Percentiles rank a stretch among this genome's conserved stretches.
Evolutionary conservation across 1,284 basidiomycete genomes (phyloP).

Genomic region (Porodaedalea pini): DNA sequence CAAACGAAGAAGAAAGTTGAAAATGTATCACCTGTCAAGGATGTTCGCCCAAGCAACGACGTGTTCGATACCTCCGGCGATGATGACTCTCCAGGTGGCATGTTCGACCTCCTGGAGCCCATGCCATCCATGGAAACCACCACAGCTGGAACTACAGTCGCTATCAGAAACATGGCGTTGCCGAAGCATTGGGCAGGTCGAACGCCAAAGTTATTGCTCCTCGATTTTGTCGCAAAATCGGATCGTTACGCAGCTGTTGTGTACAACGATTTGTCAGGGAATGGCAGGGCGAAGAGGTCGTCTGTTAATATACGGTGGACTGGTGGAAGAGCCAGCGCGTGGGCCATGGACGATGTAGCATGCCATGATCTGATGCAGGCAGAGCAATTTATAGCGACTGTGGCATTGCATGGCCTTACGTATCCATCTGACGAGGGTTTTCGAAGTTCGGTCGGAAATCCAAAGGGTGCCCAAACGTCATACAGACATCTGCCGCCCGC

Average conservation of each 20-base stretch:
- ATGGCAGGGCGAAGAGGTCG: constrained; percentile 69
- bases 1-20: neutral
- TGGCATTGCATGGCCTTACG: constrained; percentile 78
- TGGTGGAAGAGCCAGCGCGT: constrained; percentile 58
- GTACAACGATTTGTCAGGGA: constrained; percentile 63
- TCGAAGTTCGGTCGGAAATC: constrained; percentile 38
- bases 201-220: constrained; percentile 67
- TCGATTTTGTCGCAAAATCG: constrained; percentile 60
- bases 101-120: constrained; percentile 80
- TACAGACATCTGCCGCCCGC: constrained; percentile 69
- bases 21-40: neutral
- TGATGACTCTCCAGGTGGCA: constrained; percentile 52
- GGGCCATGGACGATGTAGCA: constrained; percentile 83
- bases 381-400: constrained; percentile 86
- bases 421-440: constrained; percentile 64
- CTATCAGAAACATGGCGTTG: constrained; percentile 71
- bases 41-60: constrained; percentile 29
- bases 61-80: constrained; percentile 48
- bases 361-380: constrained; percentile 80
- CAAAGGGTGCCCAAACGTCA: constrained; percentile 32
- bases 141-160: constrained; percentile 53
- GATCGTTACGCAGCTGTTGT: constrained; percentile 75
- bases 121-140: constrained; percentile 52
- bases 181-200: constrained; percentile 80
- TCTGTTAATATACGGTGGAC: constrained; percentile 73